Base-by-base conservation (phyloP, 257 asterid genomes). In the Linderniella brevidens region DNA sequence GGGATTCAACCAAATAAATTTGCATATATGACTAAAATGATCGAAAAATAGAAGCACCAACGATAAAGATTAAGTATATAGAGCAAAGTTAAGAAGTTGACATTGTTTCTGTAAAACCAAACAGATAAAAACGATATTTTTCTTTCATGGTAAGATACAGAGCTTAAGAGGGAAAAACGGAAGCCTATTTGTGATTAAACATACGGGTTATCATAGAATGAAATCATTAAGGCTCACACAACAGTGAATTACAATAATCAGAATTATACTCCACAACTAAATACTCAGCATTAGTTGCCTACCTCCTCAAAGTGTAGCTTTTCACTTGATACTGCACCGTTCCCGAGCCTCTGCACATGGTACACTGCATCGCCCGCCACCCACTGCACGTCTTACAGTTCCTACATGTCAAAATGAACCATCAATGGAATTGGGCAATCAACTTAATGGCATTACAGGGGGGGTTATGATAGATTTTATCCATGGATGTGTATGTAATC, bases 331-430 rank as follows among this genome's bases (percentile, higher is more conserved):
- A 88, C 25, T 78, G 85, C 75, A 79, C 95, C 64, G 65, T 79
- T 40, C 94, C 93, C 17, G 94, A 84, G 50, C 96, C 98, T 69
- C 72, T 78, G 75, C 98, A 88, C 92, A 79, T 70, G 11, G 93
- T 81, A 58, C 96, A 90, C 56, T 81, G 94, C 72, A 90, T 69
- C 8, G 96, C 98, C 67, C 74, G 79, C 98, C 94, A 84, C 35
- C 94, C 98, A 50, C 62, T 65, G 75, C 98, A 90, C 46, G 92
- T 71, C 63, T 65, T 60, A 50, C 98, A 84, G 59, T 88, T 75
- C 70, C 98, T 88, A 69, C 71, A 65, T 42, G 52, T 56, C 57
- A 59, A 64, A 50, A 19, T 45, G 25, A 52, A 48, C 45, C 38
- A 62, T 45, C 50, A 46, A 53, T 43, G 16, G 50, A 32, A 46